Base-by-base conservation (phyloP, 2,329 filamentous ascomycete species). In the Ceratocystis albifundus region DNA sequence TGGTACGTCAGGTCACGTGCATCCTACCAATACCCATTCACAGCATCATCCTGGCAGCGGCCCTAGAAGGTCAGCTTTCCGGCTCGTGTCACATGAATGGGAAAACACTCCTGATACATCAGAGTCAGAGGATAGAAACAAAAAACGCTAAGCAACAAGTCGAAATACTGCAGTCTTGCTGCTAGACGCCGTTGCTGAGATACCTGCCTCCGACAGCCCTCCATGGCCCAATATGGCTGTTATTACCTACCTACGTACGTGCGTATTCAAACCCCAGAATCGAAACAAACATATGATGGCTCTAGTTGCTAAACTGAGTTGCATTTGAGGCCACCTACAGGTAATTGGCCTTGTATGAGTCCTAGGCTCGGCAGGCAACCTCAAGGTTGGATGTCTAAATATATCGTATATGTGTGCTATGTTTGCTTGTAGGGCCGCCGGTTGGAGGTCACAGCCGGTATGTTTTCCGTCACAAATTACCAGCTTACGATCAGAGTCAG, bases 81-180 rank as follows among this genome's bases (percentile, higher is more conserved):
- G 53, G 53, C 53, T 57, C 53, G 53, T 57, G 53, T 57, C 22
- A 57, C 53, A 10, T 57, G 53, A 57, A 57, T 57, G 22, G 8
- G 15, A 32, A 57, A 57, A 32, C 1, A 20, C 53, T 57, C 53
- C 3, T 32, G 10, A 4, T 30, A 10, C 22, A 17, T 12, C 6
- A 57, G 28, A 25, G 15, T 50, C n/a, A 20, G 10, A 30, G 22
- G 44, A 44, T 12, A 61, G 10, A 20, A 62, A 45, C 8, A 0
- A 28, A 28, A 12, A 15, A 15, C 8, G 15, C 32, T 10, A 36
- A 12, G 32, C 2, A 36, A 10, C 1, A 36, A 8, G 32, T 36
- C 8, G 32, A 36, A 36, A 36, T 36, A 36, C 8, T 36, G 8
- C 32, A 8, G 32, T 36, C 32, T 8, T 36, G 32, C 30, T 30